These are phyloP conservation scores for Calocera cornea DNA, from an alignment of 768 basidiomycete genomes.

Conservation along the genomic window DNA sequence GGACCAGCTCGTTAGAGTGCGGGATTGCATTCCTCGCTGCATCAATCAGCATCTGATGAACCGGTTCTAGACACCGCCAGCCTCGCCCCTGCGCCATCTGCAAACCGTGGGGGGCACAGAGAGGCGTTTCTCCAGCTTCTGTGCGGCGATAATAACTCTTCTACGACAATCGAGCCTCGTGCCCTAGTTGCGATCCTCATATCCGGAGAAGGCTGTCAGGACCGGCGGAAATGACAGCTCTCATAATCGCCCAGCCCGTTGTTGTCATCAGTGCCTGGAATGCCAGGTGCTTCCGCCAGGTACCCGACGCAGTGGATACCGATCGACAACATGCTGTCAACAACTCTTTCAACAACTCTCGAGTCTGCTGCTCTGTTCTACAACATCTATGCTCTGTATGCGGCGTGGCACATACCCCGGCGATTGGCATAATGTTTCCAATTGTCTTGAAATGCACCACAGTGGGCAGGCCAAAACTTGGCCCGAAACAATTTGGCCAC, in stretches of 20 bases:
- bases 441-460: too few species aligned
- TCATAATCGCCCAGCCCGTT: neutral
- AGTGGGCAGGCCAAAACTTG: too few species aligned
- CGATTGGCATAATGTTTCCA: too few species aligned
- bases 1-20: neutral
- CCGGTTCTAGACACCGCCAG: neutral
- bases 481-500: too few species aligned
- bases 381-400: too few species aligned
- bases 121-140: neutral
- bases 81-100: neutral
- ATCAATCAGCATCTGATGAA: neutral
- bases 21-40: neutral
- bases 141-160: neutral
- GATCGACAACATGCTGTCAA: too few species aligned
- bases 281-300: neutral
- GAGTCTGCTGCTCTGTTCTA: too few species aligned
- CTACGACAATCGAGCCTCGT: neutral
- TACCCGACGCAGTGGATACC: neutral
- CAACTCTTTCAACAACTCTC: too few species aligned
- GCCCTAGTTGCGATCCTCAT: neutral
- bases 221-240: neutral
- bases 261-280: slow-evolving; percentile 2
- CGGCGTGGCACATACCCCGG: too few species aligned
- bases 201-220: neutral
- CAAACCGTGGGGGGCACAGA: neutral